A percentile compares a stretch with the other conserved stretches of the same genome.
Conservation (phyloP, 306 rosid genomes). For the Astragalus membranaceus region DNA sequence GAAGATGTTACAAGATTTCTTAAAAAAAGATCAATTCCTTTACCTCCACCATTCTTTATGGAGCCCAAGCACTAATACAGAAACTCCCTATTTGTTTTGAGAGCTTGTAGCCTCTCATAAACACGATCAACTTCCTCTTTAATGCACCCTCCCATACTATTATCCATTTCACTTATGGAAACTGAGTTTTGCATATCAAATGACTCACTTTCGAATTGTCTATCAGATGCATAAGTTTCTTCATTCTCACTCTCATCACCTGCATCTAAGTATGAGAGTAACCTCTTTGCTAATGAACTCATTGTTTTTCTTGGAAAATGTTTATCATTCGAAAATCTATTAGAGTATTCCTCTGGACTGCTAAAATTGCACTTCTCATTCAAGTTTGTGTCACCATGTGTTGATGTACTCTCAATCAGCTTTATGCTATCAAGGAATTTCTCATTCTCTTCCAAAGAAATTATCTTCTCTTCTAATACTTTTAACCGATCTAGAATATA, state of each 20-base stretch:
- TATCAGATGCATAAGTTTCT: conserved; percentile 21
- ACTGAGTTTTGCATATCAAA: conserved; percentile 23
- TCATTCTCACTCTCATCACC: conserved; percentile 27
- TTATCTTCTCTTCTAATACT: conserved; percentile 62
- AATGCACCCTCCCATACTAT: conserved; percentile 28
- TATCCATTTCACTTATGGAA: conserved; percentile 24
- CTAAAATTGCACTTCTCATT: conserved; percentile 26
- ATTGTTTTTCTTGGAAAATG: conserved; percentile 23
- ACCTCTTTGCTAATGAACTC: conserved; percentile 56
- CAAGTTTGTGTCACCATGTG: background rate
- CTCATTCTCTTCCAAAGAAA: conserved; percentile 41
- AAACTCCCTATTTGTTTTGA: conserved; percentile 64
- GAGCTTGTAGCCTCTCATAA: conserved; percentile 73
- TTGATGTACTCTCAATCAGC: conserved; percentile 23
- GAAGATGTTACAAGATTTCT: conserved; percentile 64
- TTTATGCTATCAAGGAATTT: conserved; percentile 29
- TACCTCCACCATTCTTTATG: conserved; percentile 61
- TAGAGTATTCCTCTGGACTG: conserved; percentile 35
- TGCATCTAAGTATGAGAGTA: conserved; percentile 62
- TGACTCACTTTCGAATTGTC: conserved; percentile 23
- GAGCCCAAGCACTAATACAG: conserved; percentile 58
- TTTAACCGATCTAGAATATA: conserved; percentile 66
- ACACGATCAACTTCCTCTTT: conserved; percentile 76
- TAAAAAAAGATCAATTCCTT: conserved; percentile 60
- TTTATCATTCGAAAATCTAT: conserved; percentile 24